These are phyloP conservation scores for Leucaena leucocephala DNA, from an alignment of 306 rosid genomes.

Conservation along the genomic window DNA sequence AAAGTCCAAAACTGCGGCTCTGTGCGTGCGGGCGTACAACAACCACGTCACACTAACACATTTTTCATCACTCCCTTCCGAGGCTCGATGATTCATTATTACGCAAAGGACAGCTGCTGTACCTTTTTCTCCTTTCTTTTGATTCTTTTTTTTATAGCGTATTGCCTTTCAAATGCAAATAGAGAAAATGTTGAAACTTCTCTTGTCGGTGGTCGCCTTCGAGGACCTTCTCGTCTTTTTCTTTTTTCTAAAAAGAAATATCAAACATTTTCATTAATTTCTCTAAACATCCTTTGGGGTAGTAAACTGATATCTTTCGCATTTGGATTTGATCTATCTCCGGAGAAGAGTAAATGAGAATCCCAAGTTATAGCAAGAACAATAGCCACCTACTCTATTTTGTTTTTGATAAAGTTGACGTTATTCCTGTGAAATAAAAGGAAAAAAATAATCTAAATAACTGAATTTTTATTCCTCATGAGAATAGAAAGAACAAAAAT, in stretches of 20 bases:
- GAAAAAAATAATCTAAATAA: too few species aligned
- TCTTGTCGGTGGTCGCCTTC: not conserved
- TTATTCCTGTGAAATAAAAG: too few species aligned
- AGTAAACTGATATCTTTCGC: not conserved
- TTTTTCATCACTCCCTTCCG: not conserved
- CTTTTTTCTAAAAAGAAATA: too few species aligned
- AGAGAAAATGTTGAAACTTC: not conserved
- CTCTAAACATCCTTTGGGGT: not conserved
- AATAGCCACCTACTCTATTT: too few species aligned
- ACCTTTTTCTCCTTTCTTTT: not conserved
- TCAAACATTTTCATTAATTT: too few species aligned
- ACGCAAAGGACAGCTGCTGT: not conserved
- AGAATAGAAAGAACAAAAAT: too few species aligned
- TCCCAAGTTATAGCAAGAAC: not conserved
- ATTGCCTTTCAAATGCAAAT: not conserved
- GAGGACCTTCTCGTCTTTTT: too few species aligned
- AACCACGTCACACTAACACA: not conserved
- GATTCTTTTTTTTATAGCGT: not conserved
- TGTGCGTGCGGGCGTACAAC: not conserved
- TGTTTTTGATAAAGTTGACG: too few species aligned
- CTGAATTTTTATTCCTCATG: too few species aligned
- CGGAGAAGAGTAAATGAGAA: not conserved
- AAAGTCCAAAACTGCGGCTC: slow-evolving; percentile 28
- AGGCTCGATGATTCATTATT: not conserved
- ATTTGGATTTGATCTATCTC: not conserved